Evolutionary conservation across 2,329 filamentous ascomycete genomes (phyloP).

Genomic region (Teratosphaeria epicoccoides): DNA sequence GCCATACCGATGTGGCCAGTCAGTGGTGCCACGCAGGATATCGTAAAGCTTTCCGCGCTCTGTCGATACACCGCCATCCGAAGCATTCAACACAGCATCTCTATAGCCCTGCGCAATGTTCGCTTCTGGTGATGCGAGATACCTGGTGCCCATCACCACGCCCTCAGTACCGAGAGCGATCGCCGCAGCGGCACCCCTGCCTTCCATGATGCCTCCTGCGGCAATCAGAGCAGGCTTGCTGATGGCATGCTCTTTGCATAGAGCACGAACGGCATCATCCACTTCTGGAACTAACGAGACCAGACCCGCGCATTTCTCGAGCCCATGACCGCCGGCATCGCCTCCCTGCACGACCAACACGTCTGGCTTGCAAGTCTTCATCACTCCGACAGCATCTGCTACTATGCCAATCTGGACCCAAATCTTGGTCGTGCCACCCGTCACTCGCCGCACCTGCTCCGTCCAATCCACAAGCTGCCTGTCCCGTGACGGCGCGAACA

Average conservation of each 20-base stretch:
- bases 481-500: conserved; percentile 48
- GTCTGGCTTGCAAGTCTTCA: conserved; percentile 39
- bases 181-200: conserved; percentile 45
- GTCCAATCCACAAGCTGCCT: conserved; percentile 29
- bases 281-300: conserved; percentile 50
- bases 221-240: conserved; percentile 45
- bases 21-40: conserved; percentile 42
- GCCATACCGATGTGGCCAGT: conserved; percentile 49
- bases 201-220: conserved; percentile 44
- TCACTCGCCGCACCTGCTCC: conserved; percentile 19
- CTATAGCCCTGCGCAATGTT: conserved; percentile 36
- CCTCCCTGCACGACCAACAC: conserved; percentile 52
- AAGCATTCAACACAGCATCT: conserved; percentile 34
- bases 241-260: conserved; percentile 3
- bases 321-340: conserved; percentile 57
- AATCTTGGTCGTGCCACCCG: conserved; percentile 32
- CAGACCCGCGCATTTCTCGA: conserved; percentile 43
- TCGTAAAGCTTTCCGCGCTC: conserved; percentile 43
- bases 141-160: conserved; percentile 52
- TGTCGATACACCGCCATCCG: conserved; percentile 42
- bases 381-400: conserved; percentile 41
- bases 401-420: conserved; percentile 55
- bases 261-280: conserved; percentile 31
- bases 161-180: conserved; percentile 44
- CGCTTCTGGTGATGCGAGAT: conserved; percentile 43